Percentiles rank a stretch among this genome's conserved stretches.
Evolutionary conservation across 331 rosid genomes (phyloP).

Genomic region (Prunus yedoensis): DNA sequence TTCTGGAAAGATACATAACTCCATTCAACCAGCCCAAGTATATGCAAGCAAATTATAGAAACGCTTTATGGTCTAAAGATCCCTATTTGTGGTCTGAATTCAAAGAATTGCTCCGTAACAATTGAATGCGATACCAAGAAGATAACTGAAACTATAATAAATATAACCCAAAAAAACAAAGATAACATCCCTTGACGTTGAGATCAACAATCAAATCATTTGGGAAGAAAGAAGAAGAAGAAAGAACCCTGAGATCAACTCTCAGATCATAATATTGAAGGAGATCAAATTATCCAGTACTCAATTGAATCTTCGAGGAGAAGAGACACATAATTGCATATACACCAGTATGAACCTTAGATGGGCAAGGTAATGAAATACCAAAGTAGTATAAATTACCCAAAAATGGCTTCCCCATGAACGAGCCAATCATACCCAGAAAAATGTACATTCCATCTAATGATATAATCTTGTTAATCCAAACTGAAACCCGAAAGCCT

Average conservation of each 20-base stretch:
- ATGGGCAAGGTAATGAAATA: background rate
- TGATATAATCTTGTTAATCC: background rate
- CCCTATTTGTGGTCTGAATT: background rate
- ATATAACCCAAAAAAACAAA: too few species aligned
- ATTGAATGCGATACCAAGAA: background rate
- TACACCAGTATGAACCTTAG: background rate
- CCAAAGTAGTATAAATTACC: background rate
- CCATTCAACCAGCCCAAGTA: background rate
- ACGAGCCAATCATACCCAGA: background rate
- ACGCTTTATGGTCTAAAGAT: background rate
- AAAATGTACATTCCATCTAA: background rate
- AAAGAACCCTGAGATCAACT: background rate
- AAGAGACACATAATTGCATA: background rate
- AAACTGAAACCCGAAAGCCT: slow-evolving; percentile 29
- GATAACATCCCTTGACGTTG: background rate
- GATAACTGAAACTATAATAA: background rate
- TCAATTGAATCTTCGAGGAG: background rate
- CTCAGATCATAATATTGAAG: background rate
- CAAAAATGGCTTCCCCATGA: too few species aligned
- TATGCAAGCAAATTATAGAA: background rate
- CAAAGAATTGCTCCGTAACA: background rate
- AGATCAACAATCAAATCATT: background rate
- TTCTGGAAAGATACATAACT: background rate
- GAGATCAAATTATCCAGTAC: background rate
- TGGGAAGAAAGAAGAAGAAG: too few species aligned